These are phyloP conservation scores for Chaetomiaceae sp. DNA, from an alignment of 2,329 filamentous ascomycete species.

Conservation along the genomic window DNA sequence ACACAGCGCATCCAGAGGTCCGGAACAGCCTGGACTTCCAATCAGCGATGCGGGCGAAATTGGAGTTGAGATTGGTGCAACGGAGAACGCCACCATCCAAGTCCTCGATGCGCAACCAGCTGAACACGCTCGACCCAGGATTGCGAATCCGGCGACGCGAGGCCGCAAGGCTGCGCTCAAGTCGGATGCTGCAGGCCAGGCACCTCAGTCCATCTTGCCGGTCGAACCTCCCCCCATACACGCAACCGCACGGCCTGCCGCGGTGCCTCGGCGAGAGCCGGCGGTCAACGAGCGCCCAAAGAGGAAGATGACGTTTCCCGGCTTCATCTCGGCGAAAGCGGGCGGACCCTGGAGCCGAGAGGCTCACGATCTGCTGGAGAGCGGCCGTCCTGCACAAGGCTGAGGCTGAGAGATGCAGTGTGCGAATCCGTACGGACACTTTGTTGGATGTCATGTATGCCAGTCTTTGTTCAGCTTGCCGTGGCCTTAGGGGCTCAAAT, in stretches of 20 bases:
- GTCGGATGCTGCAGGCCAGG: constrained; percentile 44
- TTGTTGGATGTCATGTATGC: no score
- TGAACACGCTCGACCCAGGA: constrained; percentile 13
- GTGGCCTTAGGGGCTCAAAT: no score
- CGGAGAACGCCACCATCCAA: not conserved
- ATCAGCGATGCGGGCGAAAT: not conserved
- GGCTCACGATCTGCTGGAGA: constrained; percentile 60
- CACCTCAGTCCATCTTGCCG: constrained; percentile 38
- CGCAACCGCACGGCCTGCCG: constrained; percentile 1
- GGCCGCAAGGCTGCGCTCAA: constrained; percentile 48
- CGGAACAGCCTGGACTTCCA: constrained; percentile 2
- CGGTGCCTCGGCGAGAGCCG: constrained; percentile 10
- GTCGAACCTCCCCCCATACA: constrained; percentile 26
- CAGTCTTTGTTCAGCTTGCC: no score
- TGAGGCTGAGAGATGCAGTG: not conserved
- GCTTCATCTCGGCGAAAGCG: constrained; percentile 43
- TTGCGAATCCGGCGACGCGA: constrained; percentile 45
- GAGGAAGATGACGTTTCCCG: constrained; percentile 31
- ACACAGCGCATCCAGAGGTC: constrained; percentile 3
- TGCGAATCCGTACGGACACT: no score
- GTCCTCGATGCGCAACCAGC: not conserved
- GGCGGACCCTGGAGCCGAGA: constrained; percentile 64
- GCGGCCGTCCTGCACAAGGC: constrained; percentile 49
- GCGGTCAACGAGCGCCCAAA: constrained; percentile 21
- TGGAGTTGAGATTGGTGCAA: not conserved